Evolutionary conservation across 257 asterid genomes (phyloP).

Genomic region (Solanum neorickii): DNA sequence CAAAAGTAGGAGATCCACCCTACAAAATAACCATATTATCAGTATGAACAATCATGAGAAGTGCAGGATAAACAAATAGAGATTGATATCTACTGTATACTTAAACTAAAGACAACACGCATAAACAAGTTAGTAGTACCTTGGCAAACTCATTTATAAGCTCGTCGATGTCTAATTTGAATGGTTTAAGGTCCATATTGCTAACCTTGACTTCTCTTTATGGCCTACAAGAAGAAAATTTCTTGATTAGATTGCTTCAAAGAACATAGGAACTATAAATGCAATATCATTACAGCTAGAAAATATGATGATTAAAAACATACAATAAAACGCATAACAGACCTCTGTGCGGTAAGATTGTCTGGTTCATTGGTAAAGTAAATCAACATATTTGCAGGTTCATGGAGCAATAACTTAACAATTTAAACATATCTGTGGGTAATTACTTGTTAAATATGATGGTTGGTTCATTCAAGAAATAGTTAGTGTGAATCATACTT

Average conservation of each 20-base stretch:
- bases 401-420: not conserved
- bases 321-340: not conserved
- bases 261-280: not conserved
- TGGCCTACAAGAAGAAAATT: not conserved
- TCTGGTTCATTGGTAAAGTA: not conserved
- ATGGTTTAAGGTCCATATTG: conserved; percentile 63
- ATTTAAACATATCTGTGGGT: not conserved
- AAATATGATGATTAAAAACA: not conserved
- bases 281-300: not conserved
- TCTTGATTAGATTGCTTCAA: not conserved
- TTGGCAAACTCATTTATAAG: conserved; percentile 52
- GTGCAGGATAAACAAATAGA: not conserved
- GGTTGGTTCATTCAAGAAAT: not conserved
- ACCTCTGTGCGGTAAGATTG: not conserved
- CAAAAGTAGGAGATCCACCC: conserved; percentile 48
- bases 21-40: not conserved
- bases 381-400: not conserved
- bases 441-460: not conserved
- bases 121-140: conserved; percentile 17
- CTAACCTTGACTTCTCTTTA: not conserved
- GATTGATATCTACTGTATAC: not conserved
- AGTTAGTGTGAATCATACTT: not conserved
- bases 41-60: not conserved
- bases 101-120: not conserved
- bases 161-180: conserved; percentile 79